These are phyloP conservation scores for Cryptococcus wingfieldii DNA, from an alignment of 1,284 basidiomycete genomes.

Conservation along the genomic window DNA sequence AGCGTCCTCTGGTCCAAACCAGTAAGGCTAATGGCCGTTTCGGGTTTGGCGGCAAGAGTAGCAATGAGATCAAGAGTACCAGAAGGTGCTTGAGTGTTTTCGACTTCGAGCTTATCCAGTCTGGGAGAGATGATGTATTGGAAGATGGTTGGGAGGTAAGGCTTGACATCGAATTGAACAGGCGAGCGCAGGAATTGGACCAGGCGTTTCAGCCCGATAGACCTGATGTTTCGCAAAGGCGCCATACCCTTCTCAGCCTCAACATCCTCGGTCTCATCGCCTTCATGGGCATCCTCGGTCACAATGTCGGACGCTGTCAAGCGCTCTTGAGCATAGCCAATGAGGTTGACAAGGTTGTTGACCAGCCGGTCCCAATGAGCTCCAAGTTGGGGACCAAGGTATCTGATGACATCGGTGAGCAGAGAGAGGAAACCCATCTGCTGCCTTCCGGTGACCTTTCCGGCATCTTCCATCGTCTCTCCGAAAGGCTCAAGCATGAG, in stretches of 20 bases:
- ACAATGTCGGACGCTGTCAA: conserved; percentile 49
- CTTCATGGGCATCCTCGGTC: conserved; percentile 44
- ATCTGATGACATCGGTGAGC: conserved; percentile 75
- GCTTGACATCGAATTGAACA: conserved; percentile 69
- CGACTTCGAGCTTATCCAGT: conserved; percentile 65
- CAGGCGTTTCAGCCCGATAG: conserved; percentile 78
- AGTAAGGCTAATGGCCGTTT: conserved; percentile 63
- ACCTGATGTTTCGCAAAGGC: conserved; percentile 63
- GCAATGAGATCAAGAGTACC: conserved; percentile 83
- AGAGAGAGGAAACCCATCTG: conserved; percentile 78
- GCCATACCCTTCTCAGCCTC: conserved; percentile 47
- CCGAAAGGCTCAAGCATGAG: conserved; percentile 81
- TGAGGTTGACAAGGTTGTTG: conserved; percentile 61
- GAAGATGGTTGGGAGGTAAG: conserved; percentile 69
- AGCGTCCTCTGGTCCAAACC: conserved; percentile 66
- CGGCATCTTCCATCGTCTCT: conserved; percentile 2
- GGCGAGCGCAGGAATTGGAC: conserved; percentile 75
- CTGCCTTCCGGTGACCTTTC: conserved; percentile 58
- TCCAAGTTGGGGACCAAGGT: conserved; percentile 68
- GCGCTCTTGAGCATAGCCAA: conserved; percentile 61
- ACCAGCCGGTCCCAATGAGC: conserved; percentile 70
- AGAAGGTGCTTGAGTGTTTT: conserved; percentile 90
- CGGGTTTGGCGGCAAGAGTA: conserved; percentile 64
- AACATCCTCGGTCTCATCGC: conserved; percentile 36
- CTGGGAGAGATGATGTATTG: conserved; percentile 74